These are phyloP conservation scores for Yarrowia sp. DNA, from an alignment of 805 yeast species.

Conservation along the genomic window DNA sequence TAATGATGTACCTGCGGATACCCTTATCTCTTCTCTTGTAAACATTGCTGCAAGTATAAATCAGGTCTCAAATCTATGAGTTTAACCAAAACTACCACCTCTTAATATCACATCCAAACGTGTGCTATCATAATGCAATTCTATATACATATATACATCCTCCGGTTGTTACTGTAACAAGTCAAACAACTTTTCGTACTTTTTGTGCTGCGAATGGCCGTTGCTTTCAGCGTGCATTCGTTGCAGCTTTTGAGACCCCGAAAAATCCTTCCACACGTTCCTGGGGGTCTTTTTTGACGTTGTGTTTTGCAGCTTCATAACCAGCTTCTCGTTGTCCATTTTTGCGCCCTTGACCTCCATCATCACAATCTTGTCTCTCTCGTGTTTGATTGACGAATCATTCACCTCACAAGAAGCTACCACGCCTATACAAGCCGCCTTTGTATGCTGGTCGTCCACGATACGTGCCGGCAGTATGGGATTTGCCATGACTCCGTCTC, in stretches of 20 bases:
- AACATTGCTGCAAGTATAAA: conserved; percentile 10
- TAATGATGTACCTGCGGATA: too few relatives aligned
- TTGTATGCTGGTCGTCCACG: conserved; percentile 47
- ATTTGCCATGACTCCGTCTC: conserved; percentile 67
- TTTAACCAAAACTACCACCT: too few relatives aligned
- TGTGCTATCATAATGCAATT: conserved; percentile 4
- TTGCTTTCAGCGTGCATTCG: conserved; percentile 23
- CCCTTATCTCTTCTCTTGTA: background rate
- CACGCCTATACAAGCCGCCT: conserved; percentile 62
- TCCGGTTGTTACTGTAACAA: background rate
- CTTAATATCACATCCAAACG: too few relatives aligned
- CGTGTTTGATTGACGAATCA: conserved; percentile 22
- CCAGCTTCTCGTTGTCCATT: conserved; percentile 20
- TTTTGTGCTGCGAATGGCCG: background rate
- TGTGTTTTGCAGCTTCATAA: conserved; percentile 20
- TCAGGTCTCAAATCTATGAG: background rate
- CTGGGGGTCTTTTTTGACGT: background rate
- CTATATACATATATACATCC: conserved; percentile 19
- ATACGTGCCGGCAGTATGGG: conserved; percentile 74
- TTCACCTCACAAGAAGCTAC: conserved; percentile 37
- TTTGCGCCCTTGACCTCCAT: conserved; percentile 31
- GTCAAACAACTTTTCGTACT: conserved; percentile 30
- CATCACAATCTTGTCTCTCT: conserved; percentile 28
- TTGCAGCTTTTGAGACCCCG: conserved; percentile 33
- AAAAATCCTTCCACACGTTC: conserved; percentile 22